Evolutionary conservation across 2,329 filamentous ascomycete species (phyloP).

Genomic region (Neofusicoccum parvum): DNA sequence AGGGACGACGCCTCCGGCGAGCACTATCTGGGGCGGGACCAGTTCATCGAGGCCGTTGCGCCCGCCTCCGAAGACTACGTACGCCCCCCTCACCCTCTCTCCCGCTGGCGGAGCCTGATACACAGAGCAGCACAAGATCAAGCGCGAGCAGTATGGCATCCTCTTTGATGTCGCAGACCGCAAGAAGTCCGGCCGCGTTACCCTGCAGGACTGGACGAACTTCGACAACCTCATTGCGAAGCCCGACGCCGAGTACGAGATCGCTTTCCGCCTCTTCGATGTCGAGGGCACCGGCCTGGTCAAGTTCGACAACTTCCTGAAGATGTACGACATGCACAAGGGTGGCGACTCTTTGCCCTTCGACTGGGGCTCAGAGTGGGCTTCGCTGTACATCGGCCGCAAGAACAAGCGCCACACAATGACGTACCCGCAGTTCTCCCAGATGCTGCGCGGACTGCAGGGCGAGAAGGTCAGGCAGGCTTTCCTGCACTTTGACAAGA

Average conservation of each 20-base stretch:
- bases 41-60: conserved; percentile 89
- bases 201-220: conserved; percentile 81
- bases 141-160: conserved; percentile 90
- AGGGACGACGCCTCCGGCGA: conserved; percentile 77
- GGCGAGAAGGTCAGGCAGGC: conserved; percentile 95
- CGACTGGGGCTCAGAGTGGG: conserved; percentile 97
- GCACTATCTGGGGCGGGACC: conserved; percentile 75
- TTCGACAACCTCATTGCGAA: conserved; percentile 94
- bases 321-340: conserved; percentile 86
- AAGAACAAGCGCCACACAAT: conserved; percentile 86
- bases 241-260: conserved; percentile 97
- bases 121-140: conserved; percentile 83
- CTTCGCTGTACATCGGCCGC: conserved; percentile 86
- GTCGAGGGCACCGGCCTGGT: conserved; percentile 80
- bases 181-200: conserved; percentile 70
- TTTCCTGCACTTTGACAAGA: conserved; percentile 87
- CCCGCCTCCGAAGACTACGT: conserved; percentile 89
- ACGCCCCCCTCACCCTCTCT: conserved; percentile 45
- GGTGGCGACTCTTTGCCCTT: conserved; percentile 84
- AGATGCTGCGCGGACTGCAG: conserved; percentile 95
- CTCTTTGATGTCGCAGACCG: conserved; percentile 91
- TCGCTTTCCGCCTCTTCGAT: conserved; percentile 96
- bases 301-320: conserved; percentile 85
- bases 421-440: conserved; percentile 94
- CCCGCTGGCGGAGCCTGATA: conserved; percentile 65